Conservation (phyloP, 75 land plant species). For the Sequoiadendron giganteum region DNA sequence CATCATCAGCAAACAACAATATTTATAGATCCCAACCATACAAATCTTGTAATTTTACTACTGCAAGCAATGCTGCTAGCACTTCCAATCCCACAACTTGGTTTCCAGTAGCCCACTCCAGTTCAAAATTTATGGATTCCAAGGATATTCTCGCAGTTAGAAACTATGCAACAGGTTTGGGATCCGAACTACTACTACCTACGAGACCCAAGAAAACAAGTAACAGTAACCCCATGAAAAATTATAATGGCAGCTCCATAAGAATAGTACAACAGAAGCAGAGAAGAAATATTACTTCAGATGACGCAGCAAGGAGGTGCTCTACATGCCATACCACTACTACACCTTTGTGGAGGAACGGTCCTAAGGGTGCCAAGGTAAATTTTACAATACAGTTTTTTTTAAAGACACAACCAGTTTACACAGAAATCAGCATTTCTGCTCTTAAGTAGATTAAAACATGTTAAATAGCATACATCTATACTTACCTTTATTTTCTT, state of each 20-base stretch:
- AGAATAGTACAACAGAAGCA: background rate
- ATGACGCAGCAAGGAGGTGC: slow-evolving; percentile 33
- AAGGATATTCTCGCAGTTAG: background rate
- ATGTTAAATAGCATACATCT: too few species aligned
- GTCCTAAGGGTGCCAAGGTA: slow-evolving; percentile 90
- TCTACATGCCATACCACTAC: slow-evolving; percentile 85
- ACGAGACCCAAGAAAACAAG: background rate
- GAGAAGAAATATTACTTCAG: background rate
- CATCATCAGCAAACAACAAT: background rate
- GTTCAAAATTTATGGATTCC: background rate
- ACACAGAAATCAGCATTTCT: background rate
- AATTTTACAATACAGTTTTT: background rate
- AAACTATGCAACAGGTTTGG: background rate
- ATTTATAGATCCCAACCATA: background rate
- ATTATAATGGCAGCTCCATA: background rate
- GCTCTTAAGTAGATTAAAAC: background rate
- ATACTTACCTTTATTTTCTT: background rate
- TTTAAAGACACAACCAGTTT: too few species aligned
- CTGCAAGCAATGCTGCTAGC: background rate
- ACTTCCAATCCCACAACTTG: background rate
- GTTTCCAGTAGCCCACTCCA: background rate
- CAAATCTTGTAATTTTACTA: background rate
- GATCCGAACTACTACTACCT: background rate
- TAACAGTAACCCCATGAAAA: background rate
- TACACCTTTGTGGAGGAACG: slow-evolving; percentile 88